Evolutionary conservation across 768 basidiomycete species (phyloP).

Genomic region (Rickenella mellea): DNA sequence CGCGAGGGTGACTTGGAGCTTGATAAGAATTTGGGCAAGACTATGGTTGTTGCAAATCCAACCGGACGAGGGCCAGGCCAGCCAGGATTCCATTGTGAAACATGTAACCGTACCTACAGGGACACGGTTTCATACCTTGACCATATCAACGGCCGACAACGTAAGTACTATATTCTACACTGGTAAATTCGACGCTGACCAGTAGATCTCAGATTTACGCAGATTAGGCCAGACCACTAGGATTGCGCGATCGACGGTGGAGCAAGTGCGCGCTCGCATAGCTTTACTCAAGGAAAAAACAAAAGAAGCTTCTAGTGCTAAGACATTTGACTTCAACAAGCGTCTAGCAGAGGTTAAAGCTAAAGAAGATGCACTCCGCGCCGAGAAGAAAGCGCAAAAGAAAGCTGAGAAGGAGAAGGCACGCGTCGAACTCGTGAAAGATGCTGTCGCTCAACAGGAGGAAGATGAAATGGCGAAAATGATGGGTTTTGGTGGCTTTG

Average conservation of each 20-base stretch:
- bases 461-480: conserved; percentile 65
- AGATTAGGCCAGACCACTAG: conserved; percentile 93
- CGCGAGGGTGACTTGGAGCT: conserved; percentile 80
- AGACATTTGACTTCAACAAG: conserved; percentile 91
- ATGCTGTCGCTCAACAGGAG: conserved; percentile 29
- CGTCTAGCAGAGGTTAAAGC: conserved; percentile 76
- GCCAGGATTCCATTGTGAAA: conserved; percentile 90
- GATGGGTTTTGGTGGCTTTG: conserved; percentile 93
- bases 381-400: conserved; percentile 70
- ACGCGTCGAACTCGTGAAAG: conserved; percentile 54
- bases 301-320: conserved; percentile 69
- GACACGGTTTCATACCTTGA: conserved; percentile 92
- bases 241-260: conserved; percentile 80
- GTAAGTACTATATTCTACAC: conserved; percentile 39
- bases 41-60: conserved; percentile 83
- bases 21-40: conserved; percentile 92
- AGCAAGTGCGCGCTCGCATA: conserved; percentile 89
- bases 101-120: conserved; percentile 86
- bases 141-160: conserved; percentile 89
- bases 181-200: not conserved
- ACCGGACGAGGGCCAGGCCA: conserved; percentile 80
- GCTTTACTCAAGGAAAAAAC: conserved; percentile 82
- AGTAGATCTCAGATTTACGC: conserved; percentile 67
- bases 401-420: conserved; percentile 70
- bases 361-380: conserved; percentile 56